Percentiles rank a stretch among this genome's conserved stretches.
phyloP scores from a whole-genome alignment of 2,329 filamentous ascomycete genomes.

The Aspergillus ibericus region DNA sequence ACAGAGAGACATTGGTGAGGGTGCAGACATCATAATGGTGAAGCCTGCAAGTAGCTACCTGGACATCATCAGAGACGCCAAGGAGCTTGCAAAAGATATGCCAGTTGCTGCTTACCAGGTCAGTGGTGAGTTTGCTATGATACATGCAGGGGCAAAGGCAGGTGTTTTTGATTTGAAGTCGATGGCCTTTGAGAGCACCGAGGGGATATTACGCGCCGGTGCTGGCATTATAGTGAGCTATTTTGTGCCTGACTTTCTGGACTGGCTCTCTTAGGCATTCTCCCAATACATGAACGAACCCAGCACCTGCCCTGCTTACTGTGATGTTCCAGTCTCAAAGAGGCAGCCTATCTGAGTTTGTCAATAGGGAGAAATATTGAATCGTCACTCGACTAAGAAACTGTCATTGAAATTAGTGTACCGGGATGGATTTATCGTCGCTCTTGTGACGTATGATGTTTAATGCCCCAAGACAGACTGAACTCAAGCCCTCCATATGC shows the following conservation, averaged over 20 bases:
- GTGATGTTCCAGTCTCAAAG: not conserved
- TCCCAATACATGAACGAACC: not conserved
- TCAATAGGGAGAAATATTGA: no score
- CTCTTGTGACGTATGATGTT: no score
- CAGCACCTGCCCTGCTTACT: not conserved
- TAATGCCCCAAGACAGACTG: no score
- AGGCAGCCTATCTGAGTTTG: no score
- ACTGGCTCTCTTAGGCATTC: constrained; percentile 52
- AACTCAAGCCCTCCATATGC: no score
- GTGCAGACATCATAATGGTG: constrained; percentile 98
- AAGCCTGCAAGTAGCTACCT: constrained; percentile 95
- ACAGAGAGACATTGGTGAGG: constrained; percentile 83
- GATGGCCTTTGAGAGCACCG: constrained; percentile 92
- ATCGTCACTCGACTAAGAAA: no score
- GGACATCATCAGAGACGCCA: constrained; percentile 96
- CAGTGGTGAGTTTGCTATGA: constrained; percentile 96
- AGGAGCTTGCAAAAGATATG: constrained; percentile 87
- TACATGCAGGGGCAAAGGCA: constrained; percentile 90
- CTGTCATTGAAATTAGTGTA: no score
- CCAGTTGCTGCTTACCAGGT: constrained; percentile 96
- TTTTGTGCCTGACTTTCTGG: constrained; percentile 78
- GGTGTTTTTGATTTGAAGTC: constrained; percentile 93
- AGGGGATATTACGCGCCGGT: constrained; percentile 88
- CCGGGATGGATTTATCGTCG: no score
- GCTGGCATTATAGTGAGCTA: constrained; percentile 93